These are phyloP conservation scores for Acanthamoeba culbertsoni DNA, from an alignment of 208 protist genomes.

Conservation along the genomic window DNA sequence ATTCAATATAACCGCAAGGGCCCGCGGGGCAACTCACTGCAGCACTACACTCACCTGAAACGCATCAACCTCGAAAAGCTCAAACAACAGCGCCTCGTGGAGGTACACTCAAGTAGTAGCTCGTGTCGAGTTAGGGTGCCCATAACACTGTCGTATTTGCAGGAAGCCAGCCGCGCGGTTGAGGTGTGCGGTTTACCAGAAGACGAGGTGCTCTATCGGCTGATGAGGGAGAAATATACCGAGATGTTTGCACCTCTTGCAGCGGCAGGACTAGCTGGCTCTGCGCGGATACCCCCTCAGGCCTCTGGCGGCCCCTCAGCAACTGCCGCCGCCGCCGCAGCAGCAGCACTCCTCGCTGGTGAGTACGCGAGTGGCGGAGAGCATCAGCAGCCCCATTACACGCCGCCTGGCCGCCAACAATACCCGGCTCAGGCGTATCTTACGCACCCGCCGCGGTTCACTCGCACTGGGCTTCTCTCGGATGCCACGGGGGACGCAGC, in stretches of 20 bases:
- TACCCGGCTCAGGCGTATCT: no score
- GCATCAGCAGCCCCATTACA: neutral
- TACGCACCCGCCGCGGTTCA: neutral
- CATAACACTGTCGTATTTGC: neutral
- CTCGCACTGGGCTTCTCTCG: neutral
- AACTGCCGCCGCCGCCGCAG: neutral
- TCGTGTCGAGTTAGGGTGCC: neutral
- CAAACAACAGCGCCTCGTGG: neutral
- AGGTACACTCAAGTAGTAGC: neutral
- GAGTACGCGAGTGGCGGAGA: neutral
- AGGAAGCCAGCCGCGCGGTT: neutral
- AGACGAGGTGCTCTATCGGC: neutral
- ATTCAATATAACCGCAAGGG: neutral
- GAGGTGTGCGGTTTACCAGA: neutral
- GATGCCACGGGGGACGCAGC: neutral
- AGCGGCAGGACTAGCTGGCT: neutral
- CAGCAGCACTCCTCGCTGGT: neutral
- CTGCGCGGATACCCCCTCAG: neutral
- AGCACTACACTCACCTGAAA: slow-evolving; percentile 32
- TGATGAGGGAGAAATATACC: neutral
- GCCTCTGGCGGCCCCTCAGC: neutral
- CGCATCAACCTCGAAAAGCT: neutral
- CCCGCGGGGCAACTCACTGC: neutral
- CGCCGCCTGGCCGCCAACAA: neutral
- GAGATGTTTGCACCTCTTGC: neutral